Evolutionary conservation across 2,329 filamentous ascomycete genomes (phyloP).

Genomic region (Pseudocercospora cruenta): DNA sequence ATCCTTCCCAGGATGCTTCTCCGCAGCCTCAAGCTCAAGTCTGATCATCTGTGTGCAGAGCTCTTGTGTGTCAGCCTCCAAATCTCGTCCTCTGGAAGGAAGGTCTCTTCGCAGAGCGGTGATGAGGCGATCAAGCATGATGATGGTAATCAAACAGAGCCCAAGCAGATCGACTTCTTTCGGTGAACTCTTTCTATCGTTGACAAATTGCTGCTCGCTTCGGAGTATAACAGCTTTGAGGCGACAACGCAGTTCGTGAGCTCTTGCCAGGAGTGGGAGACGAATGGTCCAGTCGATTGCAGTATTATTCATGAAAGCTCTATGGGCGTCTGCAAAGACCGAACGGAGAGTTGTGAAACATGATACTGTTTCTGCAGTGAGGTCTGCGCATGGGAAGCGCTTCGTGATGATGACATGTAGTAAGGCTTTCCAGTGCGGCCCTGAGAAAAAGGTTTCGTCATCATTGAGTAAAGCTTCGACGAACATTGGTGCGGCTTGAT

Average conservation of each 20-base stretch:
- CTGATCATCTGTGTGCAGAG: slow-evolving; percentile 19
- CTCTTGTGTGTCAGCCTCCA: slow-evolving; percentile 20
- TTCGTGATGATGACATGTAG: slow-evolving; percentile 14
- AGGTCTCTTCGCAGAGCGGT: slow-evolving; percentile 4
- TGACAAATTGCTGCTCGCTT: slow-evolving; percentile 9
- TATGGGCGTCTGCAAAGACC: slow-evolving; percentile 14
- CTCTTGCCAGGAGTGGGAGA: slow-evolving; percentile 9
- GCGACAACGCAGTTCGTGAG: slow-evolving; percentile 18
- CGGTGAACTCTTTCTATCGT: background rate
- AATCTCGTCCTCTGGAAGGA: slow-evolving; percentile 2
- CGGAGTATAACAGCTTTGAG: slow-evolving; percentile 14
- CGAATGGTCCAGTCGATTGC: slow-evolving; percentile 9
- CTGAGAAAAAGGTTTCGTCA: slow-evolving; percentile 19
- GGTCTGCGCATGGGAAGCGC: slow-evolving; percentile 10
- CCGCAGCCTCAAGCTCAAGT: slow-evolving; percentile 16
- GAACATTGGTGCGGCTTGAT: slow-evolving; percentile 22
- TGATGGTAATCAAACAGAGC: slow-evolving; percentile 19
- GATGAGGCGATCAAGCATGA: slow-evolving; percentile 22
- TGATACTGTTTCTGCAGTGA: slow-evolving; percentile 14
- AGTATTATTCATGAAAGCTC: background rate
- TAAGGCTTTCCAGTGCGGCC: slow-evolving; percentile 20
- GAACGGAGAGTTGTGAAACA: slow-evolving; percentile 16
- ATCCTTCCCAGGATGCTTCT: slow-evolving; percentile 17
- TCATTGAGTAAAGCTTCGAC: slow-evolving; percentile 21
- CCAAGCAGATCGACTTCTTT: slow-evolving; percentile 20